Evolutionary conservation across 1,284 basidiomycete species (phyloP), one percentile per base, ranked within the genome.

Genomic region (Apiotrichum gamsii): DNA sequence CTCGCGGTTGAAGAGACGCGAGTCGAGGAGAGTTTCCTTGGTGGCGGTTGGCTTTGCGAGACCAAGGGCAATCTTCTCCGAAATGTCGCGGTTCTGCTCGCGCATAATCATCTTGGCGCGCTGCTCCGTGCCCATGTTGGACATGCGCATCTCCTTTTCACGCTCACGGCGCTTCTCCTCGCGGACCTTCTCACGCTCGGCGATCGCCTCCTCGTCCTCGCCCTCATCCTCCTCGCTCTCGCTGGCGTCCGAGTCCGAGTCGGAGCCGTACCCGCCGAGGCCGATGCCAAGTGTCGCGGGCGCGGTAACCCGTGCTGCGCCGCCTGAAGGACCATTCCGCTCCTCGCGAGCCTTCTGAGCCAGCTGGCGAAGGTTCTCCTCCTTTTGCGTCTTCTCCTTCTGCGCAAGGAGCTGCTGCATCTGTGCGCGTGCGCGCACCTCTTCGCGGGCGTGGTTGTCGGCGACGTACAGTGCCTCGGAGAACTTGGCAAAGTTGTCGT

Each of bases 401-500:
- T 95, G 86, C 5, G 90, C 91, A 18, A 99, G 79, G 66, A 95
- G 91, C 72, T 98, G 94, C 71, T 97, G 93, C 91, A 98, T 96
- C 52, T 95, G 80, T 13, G 90, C 78, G 45, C 95, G 85, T 68
- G 97, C 91, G 20, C 91, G 82, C 30, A 98, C 95, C 75, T 99
- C 94, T 65, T 99, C 94, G 42, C 95, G 84, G 2, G 95, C 93
- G 73, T 97, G 95, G 51, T 93, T 81, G 67, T 98, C 95, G n/a
- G 95, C 94, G 41, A 98, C 80, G 65, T 88, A 94, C 36, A 98
- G 77, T 2, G 95, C 83, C 75, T 98, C 94, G 3, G 94, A 94
- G 70, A 98, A 94, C 72, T 97, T 96, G 46, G 94, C 94, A 76
- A 99, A 99, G 72, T 94, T 93, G 73, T 99, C 95, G 65, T 98